Evolutionary conservation across 495 filamentous ascomycete genomes (phyloP).

Genomic region (Penicillium riverlandense): DNA sequence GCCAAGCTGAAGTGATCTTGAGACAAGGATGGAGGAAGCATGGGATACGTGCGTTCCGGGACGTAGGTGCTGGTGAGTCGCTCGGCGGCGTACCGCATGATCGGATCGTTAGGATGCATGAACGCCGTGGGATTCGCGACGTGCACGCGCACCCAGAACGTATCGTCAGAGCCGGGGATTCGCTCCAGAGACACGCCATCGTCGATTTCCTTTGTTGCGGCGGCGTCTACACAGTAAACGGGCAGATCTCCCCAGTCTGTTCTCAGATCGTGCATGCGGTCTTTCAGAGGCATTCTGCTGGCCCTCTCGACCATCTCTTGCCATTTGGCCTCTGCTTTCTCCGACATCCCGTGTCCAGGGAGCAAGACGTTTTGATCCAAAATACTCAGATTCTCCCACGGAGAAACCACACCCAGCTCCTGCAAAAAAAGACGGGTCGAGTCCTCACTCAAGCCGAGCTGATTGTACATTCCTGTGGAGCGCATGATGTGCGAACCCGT

Average conservation of each 20-base stretch:
- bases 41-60: slow-evolving; percentile 62
- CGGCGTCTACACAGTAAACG: slow-evolving; percentile 80
- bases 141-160: slow-evolving; percentile 81
- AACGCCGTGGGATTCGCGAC: slow-evolving; percentile 93
- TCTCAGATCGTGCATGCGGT: slow-evolving; percentile 52
- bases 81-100: slow-evolving; percentile 58
- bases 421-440: slow-evolving; percentile 69
- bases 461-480: slow-evolving; percentile 60
- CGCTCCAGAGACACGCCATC: slow-evolving; percentile 79
- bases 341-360: slow-evolving; percentile 42
- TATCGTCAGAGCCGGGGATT: slow-evolving; percentile 44
- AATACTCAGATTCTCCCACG: slow-evolving; percentile 70
- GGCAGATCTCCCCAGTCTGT: slow-evolving; percentile 62
- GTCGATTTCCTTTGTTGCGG: slow-evolving; percentile 70
- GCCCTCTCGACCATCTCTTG: slow-evolving; percentile 20
- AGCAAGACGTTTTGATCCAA: slow-evolving; percentile 57
- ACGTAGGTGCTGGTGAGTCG: slow-evolving; percentile 64
- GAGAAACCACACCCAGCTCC: slow-evolving; percentile 74
- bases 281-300: slow-evolving; percentile 16
- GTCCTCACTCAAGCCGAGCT: slow-evolving; percentile 42
- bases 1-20: slow-evolving; percentile 62
- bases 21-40: slow-evolving; percentile 59
- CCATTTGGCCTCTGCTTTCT: slow-evolving; percentile 24
- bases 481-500: slow-evolving; percentile 67
- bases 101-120: slow-evolving; percentile 46